These are phyloP conservation scores for Elasticomyces elasticus DNA, from an alignment of 495 filamentous ascomycete genomes.

Conservation along the genomic window DNA sequence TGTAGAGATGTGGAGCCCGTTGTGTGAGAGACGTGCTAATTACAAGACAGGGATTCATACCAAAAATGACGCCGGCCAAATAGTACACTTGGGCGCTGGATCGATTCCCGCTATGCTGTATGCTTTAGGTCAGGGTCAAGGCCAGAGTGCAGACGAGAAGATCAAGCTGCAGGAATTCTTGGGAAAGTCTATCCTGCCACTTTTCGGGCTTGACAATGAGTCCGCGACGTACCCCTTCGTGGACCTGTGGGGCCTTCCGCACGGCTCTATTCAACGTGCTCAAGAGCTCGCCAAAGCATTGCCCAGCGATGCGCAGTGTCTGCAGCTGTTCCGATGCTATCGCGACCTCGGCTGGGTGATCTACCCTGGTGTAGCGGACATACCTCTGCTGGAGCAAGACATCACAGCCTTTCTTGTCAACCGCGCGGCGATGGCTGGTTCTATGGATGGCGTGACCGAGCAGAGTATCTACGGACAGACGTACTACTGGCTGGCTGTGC, in stretches of 20 bases:
- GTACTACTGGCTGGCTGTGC: conserved; percentile 56
- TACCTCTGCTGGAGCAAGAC: conserved; percentile 54
- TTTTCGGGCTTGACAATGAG: conserved; percentile 74
- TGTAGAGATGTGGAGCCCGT: no score
- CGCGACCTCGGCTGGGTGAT: conserved; percentile 67
- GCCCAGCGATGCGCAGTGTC: conserved; percentile 52
- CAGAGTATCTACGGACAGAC: conserved; percentile 43
- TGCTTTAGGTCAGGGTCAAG: conserved; percentile 48
- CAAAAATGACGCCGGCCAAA: conserved; percentile 41
- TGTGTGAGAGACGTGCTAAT: no score
- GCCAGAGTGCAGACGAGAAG: conserved; percentile 39
- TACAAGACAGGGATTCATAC: no score
- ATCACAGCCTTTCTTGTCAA: conserved; percentile 58
- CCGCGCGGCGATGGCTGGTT: conserved; percentile 42
- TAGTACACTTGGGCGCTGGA: conserved; percentile 48
- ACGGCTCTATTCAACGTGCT: conserved; percentile 61
- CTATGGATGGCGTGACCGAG: conserved; percentile 38
- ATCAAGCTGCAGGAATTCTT: conserved; percentile 41
- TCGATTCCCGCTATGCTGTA: conserved; percentile 54
- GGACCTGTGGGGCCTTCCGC: conserved; percentile 48
- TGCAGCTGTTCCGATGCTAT: conserved; percentile 62
- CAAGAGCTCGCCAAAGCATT: conserved; percentile 63
- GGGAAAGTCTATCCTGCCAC: conserved; percentile 67
- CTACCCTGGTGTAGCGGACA: conserved; percentile 67
- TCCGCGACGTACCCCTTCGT: conserved; percentile 71